Percentiles rank a stretch among this genome's conserved stretches.
Evolutionary conservation across 164 flowering plant genomes (phyloP).

Genomic region (Taxillus chinensis): DNA sequence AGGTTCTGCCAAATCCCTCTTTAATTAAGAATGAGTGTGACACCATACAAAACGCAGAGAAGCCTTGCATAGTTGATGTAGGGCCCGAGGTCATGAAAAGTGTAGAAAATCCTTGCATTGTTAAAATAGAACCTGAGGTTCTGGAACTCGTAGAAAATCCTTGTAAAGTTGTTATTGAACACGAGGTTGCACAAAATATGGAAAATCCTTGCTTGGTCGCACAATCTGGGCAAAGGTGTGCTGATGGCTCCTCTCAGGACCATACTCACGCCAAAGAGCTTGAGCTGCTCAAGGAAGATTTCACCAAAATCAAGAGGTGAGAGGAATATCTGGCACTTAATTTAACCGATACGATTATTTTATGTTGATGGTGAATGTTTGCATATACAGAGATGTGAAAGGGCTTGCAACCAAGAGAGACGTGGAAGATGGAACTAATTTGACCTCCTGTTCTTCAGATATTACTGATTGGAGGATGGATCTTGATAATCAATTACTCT

Average conservation of each 20-base stretch:
- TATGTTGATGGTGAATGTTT: neutral
- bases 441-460: slow-evolving; percentile 19
- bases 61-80: neutral
- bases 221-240: neutral
- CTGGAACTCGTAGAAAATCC: neutral
- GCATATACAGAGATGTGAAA: slow-evolving; percentile 16
- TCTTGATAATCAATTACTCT: slow-evolving; percentile 11
- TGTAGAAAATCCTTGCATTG: neutral
- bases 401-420: slow-evolving; percentile 14
- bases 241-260: slow-evolving; percentile 6
- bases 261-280: slow-evolving; percentile 9
- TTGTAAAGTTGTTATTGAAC: slow-evolving; percentile 1
- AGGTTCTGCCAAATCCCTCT: neutral
- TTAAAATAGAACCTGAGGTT: neutral
- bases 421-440: slow-evolving; percentile 14
- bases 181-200: neutral
- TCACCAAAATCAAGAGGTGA: slow-evolving; percentile 23
- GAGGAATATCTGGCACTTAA: neutral
- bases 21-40: neutral
- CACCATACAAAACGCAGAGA: neutral
- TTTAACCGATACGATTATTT: neutral
- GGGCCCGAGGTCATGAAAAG: neutral
- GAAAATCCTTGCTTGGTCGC: neutral
- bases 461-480: slow-evolving; percentile 15
- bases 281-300: slow-evolving; percentile 15